A percentile compares a stretch with the other conserved stretches of the same genome.
Conservation (phyloP, 176 grass and related monocot species). For the Oryza meyeriana region DNA sequence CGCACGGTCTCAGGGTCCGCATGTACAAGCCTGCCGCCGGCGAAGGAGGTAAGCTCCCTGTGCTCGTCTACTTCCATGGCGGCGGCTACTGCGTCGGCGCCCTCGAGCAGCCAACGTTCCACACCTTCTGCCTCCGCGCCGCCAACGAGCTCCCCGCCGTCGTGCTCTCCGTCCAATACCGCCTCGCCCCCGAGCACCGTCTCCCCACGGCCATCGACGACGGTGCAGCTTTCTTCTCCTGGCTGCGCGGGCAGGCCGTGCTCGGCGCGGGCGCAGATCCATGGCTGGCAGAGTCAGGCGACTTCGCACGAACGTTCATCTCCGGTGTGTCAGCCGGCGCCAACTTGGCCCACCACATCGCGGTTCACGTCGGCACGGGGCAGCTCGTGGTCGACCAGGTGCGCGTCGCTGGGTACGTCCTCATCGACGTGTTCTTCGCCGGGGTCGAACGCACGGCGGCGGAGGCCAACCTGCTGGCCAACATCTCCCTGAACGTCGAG, state of each 20-base stretch:
- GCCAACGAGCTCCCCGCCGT: conserved; percentile 26
- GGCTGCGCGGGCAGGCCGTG: conserved; percentile 17
- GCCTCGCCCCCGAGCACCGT: conserved; percentile 58
- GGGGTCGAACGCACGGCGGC: conserved; percentile 31
- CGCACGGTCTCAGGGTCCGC: conserved; percentile 27
- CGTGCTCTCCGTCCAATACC: conserved; percentile 55
- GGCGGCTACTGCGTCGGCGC: conserved; percentile 31
- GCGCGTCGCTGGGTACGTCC: conserved; percentile 35
- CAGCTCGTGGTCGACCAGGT: neutral
- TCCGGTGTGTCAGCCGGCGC: conserved; percentile 19
- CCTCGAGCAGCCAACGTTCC: neutral
- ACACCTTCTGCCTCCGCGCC: neutral
- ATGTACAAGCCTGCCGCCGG: neutral
- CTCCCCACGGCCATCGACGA: conserved; percentile 60
- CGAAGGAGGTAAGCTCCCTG: neutral
- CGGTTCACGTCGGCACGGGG: neutral
- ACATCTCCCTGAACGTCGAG: too few relatives aligned
- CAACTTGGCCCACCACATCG: conserved; percentile 28
- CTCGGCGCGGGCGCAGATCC: neutral
- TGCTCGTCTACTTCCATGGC: conserved; percentile 37
- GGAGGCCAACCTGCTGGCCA: conserved; percentile 16
- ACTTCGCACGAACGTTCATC: conserved; percentile 8
- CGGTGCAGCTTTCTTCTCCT: conserved; percentile 31
- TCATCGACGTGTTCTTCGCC: conserved; percentile 43
- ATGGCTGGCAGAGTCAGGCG: neutral